phyloP scores from a whole-genome alignment of 805 yeast species.

The Saccharomycodes ludwigii region DNA sequence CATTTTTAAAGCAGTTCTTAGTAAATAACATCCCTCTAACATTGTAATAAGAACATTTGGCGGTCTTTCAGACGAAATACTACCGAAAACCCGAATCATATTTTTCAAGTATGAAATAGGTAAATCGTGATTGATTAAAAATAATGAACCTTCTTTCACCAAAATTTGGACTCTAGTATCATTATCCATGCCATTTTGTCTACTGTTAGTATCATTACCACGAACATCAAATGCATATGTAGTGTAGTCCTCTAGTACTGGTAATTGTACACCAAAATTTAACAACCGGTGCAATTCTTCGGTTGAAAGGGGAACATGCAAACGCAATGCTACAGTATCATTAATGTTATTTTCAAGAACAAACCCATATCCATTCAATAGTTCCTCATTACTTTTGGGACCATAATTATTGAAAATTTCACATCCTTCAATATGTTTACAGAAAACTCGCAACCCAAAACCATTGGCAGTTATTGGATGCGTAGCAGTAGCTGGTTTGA shows the following conservation, averaged over 20 bases:
- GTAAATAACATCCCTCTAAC: no score
- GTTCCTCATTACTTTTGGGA: constrained; percentile 79
- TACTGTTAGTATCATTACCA: constrained; percentile 2
- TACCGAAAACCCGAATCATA: not conserved
- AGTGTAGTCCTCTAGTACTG: constrained; percentile 28
- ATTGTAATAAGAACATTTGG: no score
- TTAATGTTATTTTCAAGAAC: constrained; percentile 41
- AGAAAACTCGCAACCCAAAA: no score
- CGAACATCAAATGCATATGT: constrained; percentile 25
- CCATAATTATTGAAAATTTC: constrained; percentile 80
- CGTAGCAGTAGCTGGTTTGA: constrained; percentile 35
- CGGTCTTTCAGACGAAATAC: no score
- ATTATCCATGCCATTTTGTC: constrained; percentile 8
- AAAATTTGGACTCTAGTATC: not conserved
- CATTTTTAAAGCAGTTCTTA: no score
- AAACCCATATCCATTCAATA: constrained; percentile 55
- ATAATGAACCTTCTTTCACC: constrained; percentile 21
- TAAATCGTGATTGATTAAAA: constrained; percentile 17
- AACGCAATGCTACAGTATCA: constrained; percentile 51
- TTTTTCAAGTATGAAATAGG: constrained; percentile 1
- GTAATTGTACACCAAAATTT: constrained; percentile 25
- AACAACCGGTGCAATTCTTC: no score
- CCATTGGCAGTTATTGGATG: constrained; percentile 16
- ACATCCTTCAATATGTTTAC: no score
- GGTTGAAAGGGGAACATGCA: constrained; percentile 42